Base-by-base conservation (phyloP, 768 basidiomycete species). In the Lactifluus echinatus region DNA sequence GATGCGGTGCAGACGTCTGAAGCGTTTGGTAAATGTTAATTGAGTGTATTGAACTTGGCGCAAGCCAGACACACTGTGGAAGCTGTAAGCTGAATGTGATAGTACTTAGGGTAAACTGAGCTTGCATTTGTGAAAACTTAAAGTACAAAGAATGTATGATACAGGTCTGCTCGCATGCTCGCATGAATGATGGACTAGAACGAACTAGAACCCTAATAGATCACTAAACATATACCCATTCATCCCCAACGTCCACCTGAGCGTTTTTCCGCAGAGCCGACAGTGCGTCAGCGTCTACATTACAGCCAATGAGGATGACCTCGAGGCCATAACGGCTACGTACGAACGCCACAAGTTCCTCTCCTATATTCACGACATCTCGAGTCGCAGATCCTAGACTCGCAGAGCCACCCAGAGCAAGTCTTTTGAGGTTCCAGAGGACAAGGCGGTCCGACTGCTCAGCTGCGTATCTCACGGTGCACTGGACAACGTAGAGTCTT, bases 141-240 rank as follows among this genome's bases (percentile, higher is more conserved):
- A 17, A 17, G 15, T 37, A 37, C 36, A 17, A 17, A 12, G 15
- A 37, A 10, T 2, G 14, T 37, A 37, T 17, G 5, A 37, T 37
- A 17, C n/a, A 37, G 14, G 1, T 2, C n/a, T 15, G 15, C 15
- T n/a, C 36, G 2, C 36, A 37, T 37, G 15, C n/a, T n/a, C n/a
- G n/a, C n/a, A n/a, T n/a, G n/a, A 37, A 17, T 17, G 15, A 37
- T 37, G 4, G 15, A 17, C 15, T 37, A 37, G 4, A 11, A 7
- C 8, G 8, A 11, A 19, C n/a, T 40, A 8, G 39, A n/a, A 37
- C 24, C 21, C 8, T 4, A 26, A 45, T 45, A 26, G 12, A 45
- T 12, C 12, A 7, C 10, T 42, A 57, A 2, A 58, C 17, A 42
- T 53, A 58, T 21, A 58, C 57, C 57, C 57, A 53, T 43, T 58